phyloP scores from a whole-genome alignment of 345 rosid genomes.

The Eucalyptus grandis region DNA sequence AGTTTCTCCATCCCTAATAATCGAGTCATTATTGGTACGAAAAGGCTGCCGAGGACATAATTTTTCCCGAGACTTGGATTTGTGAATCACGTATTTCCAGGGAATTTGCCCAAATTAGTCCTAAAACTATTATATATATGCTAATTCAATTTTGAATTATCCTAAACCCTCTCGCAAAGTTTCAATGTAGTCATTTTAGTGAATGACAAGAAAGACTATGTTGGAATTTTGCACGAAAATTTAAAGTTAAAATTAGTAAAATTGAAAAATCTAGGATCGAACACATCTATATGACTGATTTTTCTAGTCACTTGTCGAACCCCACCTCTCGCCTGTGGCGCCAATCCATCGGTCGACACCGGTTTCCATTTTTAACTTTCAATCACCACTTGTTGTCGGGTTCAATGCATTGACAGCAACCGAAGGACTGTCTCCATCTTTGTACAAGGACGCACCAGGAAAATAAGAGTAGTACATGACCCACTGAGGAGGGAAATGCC shows the following conservation, averaged over 20 bases:
- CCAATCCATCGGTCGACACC: not conserved
- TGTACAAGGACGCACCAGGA: not conserved
- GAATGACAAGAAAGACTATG: rapidly evolving
- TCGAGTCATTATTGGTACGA: not conserved
- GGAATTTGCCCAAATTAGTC: not conserved
- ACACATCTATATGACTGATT: not conserved
- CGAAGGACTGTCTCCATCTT: not conserved
- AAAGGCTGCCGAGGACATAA: not conserved
- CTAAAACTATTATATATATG: not conserved
- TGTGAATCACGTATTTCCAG: rapidly evolving
- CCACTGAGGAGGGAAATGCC: not conserved
- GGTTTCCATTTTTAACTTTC: not conserved
- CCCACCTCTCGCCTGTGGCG: not conserved
- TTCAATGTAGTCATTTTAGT: not conserved
- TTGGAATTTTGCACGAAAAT: rapidly evolving
- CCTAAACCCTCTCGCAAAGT: rapidly evolving
- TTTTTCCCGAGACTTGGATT: not conserved
- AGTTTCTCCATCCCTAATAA: not conserved
- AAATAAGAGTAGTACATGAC: not conserved
- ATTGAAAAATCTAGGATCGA: not conserved
- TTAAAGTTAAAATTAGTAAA: not conserved
- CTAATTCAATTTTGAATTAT: rapidly evolving
- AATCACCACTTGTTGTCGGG: not conserved
- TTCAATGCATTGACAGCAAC: not conserved
- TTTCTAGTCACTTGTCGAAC: not conserved